Base-by-base conservation (phyloP, 106 monocot genomes). In the Allium sativum region DNA sequence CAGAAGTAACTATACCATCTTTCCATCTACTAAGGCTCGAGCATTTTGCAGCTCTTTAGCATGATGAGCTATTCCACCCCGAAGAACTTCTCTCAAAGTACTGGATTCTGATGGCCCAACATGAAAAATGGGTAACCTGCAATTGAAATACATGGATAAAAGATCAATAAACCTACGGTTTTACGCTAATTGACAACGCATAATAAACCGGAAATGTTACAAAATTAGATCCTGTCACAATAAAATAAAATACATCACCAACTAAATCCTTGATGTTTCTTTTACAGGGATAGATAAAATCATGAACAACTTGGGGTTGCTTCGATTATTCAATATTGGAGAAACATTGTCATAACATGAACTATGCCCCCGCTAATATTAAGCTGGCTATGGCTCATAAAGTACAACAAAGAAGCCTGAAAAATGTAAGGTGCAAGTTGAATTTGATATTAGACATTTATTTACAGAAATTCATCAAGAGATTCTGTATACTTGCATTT, bases 21-120 rank as follows among this genome's bases (percentile, higher is more conserved):
- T 66, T 44, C 87, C 95, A 78, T 90, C 74, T 63, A 96, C 50
- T 40, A 91, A 76, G 20, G 80, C 87, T 76, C 65, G 79, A 12
- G 84, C 76, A 72, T 17, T 73, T 69, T 73, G 79, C 20, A 96
- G 54, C 42, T 91, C 82, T 61, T 90, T 84, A 14, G 71, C 75
- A 82, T 81, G 81, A 69, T 48, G 22, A 70, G 55, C 44, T 46
- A 87, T 84, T 57, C 60, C 80, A 63, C 45, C 67, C 47, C 48
- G 62, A 69, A 87, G 65, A 70, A 70, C 73, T 78, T 73, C 73
- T 69, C 76, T 87, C 22, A 84, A 78, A 66, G 78, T 72, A 43
- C 44, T 65, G 14, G 65, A 55, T 52, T 59, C 61, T 42, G 56
- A 59, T 18, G 63, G 41, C 14, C 65, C 72, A 59, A 18, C 51